A percentile compares a stretch with the other conserved stretches of the same genome.
phyloP scores from a whole-genome alignment of 192 early-diverging fungal species.

The Mortierella claussenii region DNA sequence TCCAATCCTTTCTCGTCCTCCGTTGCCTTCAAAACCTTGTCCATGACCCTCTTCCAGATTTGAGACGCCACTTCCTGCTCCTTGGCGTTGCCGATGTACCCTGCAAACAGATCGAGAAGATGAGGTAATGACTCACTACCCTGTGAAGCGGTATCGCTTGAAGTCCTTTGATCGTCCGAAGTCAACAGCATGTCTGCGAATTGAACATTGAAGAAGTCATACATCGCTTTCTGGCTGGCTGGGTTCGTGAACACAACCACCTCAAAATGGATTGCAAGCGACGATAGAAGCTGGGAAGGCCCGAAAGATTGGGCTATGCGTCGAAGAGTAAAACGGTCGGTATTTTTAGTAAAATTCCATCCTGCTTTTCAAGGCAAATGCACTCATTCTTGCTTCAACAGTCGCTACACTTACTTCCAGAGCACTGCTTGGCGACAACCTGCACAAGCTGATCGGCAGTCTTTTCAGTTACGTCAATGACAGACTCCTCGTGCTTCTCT shows the following conservation, averaged over 20 bases:
- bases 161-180: slow-evolving; percentile 19
- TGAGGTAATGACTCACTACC: slow-evolving; percentile 32
- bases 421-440: slow-evolving; percentile 44
- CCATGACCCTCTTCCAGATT: slow-evolving; percentile 41
- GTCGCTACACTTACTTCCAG: slow-evolving; percentile 40
- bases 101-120: slow-evolving; percentile 42
- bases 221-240: slow-evolving; percentile 37
- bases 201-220: slow-evolving; percentile 41
- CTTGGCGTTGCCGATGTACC: slow-evolving; percentile 37
- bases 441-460: slow-evolving; percentile 46
- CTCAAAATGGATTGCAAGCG: slow-evolving; percentile 43
- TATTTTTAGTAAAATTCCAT: neutral
- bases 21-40: slow-evolving; percentile 37
- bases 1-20: neutral
- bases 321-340: neutral
- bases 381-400: too few relatives aligned
- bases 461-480: slow-evolving; percentile 35
- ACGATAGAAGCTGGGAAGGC: slow-evolving; percentile 46
- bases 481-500: slow-evolving; percentile 17
- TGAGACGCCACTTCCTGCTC: slow-evolving; percentile 15
- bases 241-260: slow-evolving; percentile 49
- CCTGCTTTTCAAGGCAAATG: neutral
- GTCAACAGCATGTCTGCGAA: slow-evolving; percentile 47
- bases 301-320: slow-evolving; percentile 50
- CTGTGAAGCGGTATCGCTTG: neutral